Evolutionary conservation across 192 early-diverging fungal genomes (phyloP), one percentile per base, ranked within the genome.

Genomic region (Haplosporangium gracile): DNA sequence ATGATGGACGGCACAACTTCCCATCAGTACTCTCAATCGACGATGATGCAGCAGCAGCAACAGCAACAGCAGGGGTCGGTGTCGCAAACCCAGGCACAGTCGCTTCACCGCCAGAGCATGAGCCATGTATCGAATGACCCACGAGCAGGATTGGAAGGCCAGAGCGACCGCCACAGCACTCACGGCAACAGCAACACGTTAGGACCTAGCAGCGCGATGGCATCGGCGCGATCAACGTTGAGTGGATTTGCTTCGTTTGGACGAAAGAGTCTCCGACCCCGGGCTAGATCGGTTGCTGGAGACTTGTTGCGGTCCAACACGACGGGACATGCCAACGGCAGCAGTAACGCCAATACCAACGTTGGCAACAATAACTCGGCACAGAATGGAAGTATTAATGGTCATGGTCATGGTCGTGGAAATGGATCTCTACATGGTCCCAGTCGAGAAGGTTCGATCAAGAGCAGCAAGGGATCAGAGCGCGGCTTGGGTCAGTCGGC

Each of bases 221-320:
- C 84, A 22, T 81, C 84, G 7, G 79, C 84, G 5, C 53, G 76
- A 32, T 86, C 84, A 1, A 80, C 84, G 16, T 42, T 86, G 16
- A 86, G 84, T 34, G 84, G 84, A 26, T 86, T 86, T 69, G 79
- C 84, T 6, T 86, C 84, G 20, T 86, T 86, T 65, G 84, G 84
- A 15, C 78, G 77, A 32, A 86, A 79, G 72, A 81, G 74, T 43
- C 84, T 86, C 10, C 74, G 84, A 51, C 84, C 84, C 8, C 75
- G 84, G 2, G 84, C 84, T 15, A 74, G 76, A 75, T 86, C 84
- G 16, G 49, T 81, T 5, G 79, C 84, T 26, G 76, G 79, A 1
- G 84, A 86, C 15, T 57, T 86, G 55, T 51, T 78, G 51, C 70
- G 79, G 49, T 81, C 84, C 36, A 86, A 86, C 60, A 81, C 84